phyloP scores from a whole-genome alignment of 208 protist species.

The Trypanosoma theileri region DNA sequence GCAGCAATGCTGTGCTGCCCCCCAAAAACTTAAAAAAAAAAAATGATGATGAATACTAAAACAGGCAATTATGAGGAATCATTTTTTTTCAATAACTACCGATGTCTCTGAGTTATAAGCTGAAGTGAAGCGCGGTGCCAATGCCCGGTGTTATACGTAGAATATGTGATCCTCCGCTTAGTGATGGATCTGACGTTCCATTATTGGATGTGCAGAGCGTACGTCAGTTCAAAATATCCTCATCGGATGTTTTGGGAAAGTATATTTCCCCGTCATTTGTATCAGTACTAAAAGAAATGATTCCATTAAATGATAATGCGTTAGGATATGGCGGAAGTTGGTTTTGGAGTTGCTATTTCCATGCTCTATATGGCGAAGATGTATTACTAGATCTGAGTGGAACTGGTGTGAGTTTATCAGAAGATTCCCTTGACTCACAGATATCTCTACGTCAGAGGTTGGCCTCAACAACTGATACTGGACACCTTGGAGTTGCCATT shows the following conservation, averaged over 20 bases:
- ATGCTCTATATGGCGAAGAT: slow-evolving; percentile 61
- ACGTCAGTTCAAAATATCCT: slow-evolving; percentile 25
- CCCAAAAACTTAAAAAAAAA: no score
- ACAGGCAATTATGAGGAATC: slow-evolving; percentile 3
- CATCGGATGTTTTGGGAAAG: slow-evolving; percentile 29
- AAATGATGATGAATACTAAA: neutral
- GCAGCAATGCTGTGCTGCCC: neutral
- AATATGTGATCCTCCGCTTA: slow-evolving; percentile 20
- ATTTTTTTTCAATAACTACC: slow-evolving; percentile 15
- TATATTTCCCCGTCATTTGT: slow-evolving; percentile 56
- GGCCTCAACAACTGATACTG: neutral
- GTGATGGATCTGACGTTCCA: neutral
- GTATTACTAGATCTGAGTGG: slow-evolving; percentile 51
- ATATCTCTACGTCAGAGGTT: slow-evolving; percentile 32
- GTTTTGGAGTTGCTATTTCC: slow-evolving; percentile 77
- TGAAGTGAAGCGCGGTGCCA: slow-evolving; percentile 4
- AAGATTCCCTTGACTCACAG: slow-evolving; percentile 60
- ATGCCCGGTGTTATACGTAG: slow-evolving; percentile 20
- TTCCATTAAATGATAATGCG: slow-evolving; percentile 26
- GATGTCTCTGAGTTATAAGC: slow-evolving; percentile 15
- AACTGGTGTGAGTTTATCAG: slow-evolving; percentile 50
- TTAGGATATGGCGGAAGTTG: slow-evolving; percentile 51
- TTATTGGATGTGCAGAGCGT: slow-evolving; percentile 18
- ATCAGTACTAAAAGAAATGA: slow-evolving; percentile 27
- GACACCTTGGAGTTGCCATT: slow-evolving; percentile 8